Evolutionary conservation across 1,284 basidiomycete genomes (phyloP), one percentile per base, ranked within the genome.

Genomic region (Puccinia hordei): DNA sequence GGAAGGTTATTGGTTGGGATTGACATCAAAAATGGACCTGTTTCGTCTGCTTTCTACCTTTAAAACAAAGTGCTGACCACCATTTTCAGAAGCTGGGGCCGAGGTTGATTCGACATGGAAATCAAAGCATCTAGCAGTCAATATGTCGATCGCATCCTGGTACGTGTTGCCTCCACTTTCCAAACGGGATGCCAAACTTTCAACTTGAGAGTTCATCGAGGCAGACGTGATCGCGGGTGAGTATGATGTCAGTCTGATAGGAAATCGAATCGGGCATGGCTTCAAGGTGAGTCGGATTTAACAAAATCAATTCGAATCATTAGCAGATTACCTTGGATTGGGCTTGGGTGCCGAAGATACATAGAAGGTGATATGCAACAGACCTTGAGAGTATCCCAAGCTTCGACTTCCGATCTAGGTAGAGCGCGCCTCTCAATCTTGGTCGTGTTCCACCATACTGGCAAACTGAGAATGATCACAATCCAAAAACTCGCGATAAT

Each of bases 391-490:
- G 65, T 44, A 10, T 88, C 85, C 83, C 90, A 88, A n/a, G 87
- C 87, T 59, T 86, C 85, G 41, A 94, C 90, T 53, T 89, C 88
- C 76, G 86, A 86, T n/a, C 88, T 87, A 1, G 94, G 93, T 22
- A 96, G 86, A 0, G 91, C 87, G 19, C 92, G 88, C 41, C 93
- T 89, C 84, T 93, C 89, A 55, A 96, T 94, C 82, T 91, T 92
- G 2, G 94, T 96, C 30, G 92, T 91, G 66, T 87, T 88, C 93
- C 92, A 96, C 94, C 94, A 97, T 65, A 92, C 88, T 4, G 94
- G 94, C 24, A 93, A 81, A 0, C 91, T 90, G 9, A 92, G 86
- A 30, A 94, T 82, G 30, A 95, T 88, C 46, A 93, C 87, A 41
- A 89, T 81, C 89, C 93, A 93, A 85, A 95, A 95, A n/a, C 63